These are phyloP conservation scores for Plasmodium knowlesi DNA, from an alignment of 169 alveolate genomes.

Conservation along the genomic window DNA sequence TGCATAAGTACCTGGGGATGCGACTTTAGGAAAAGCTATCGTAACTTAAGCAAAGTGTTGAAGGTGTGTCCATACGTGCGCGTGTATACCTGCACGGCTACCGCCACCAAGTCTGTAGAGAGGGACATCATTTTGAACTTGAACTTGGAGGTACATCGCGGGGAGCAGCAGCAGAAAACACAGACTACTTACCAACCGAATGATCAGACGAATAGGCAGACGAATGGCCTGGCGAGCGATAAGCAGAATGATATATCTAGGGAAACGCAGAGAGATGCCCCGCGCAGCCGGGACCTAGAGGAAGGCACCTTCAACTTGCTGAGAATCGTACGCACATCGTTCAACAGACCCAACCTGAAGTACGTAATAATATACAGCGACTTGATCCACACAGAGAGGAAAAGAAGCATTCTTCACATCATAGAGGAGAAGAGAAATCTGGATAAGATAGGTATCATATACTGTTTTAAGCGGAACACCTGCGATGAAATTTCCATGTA, in stretches of 20 bases:
- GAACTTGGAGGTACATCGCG: conserved; percentile 81
- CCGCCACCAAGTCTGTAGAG: conserved; percentile 96
- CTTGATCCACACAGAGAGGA: conserved; percentile 72
- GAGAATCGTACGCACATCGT: conserved; percentile 66
- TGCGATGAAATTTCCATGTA: conserved; percentile 94
- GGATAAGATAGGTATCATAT: conserved; percentile 88
- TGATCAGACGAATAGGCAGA: not conserved
- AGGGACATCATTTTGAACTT: conserved; percentile 92
- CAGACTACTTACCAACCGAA: not conserved
- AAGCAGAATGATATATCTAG: not conserved
- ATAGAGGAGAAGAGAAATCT: conserved; percentile 67
- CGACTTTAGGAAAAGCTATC: conserved; percentile 91
- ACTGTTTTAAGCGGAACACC: conserved; percentile 94
- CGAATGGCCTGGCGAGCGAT: not conserved
- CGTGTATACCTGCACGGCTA: conserved; percentile 96
- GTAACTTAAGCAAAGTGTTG: conserved; percentile 89
- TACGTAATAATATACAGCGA: conserved; percentile 85
- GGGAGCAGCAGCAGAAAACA: conserved; percentile 34
- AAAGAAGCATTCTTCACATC: conserved; percentile 75
- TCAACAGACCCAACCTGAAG: conserved; percentile 81
- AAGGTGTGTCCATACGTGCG: conserved; percentile 93
- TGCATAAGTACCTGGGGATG: conserved; percentile 94
- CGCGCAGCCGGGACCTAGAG: not conserved
- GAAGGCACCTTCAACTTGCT: conserved; percentile 84
- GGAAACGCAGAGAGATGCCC: too few relatives aligned